Evolutionary conservation across 306 rosid species (phyloP), one percentile per base, ranked within the genome.

Genomic region (Inga oerstediana): DNA sequence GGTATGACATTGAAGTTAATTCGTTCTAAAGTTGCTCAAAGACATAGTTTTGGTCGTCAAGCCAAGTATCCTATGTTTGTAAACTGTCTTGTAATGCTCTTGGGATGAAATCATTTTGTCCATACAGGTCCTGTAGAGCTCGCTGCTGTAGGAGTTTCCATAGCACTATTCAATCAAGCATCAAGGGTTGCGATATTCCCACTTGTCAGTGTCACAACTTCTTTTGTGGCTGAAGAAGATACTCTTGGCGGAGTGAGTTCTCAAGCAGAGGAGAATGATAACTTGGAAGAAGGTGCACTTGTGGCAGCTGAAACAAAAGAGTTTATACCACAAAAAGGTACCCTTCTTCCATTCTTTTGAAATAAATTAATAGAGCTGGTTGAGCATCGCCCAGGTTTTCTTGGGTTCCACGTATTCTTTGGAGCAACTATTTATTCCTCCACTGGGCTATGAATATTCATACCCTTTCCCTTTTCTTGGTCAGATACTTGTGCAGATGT

Each of bases 221-320:
- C 99, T 82, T 95, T 95, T 73, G 98, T 95, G 78, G 98, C 98
- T 3, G 98, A 95, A 89, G 98, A 95, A 91, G 99, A 93, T 79
- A 48, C 91, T 66, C 78, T 89, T 4, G 85, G 84, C 61, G 82
- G 88, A 37, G 87, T 27, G n/a, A 84, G 72, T 32, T 81, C 86
- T 48, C 80, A 77, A 72, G 86, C 27, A 54, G 88, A 77, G 49
- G 91, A 90, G 70, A 68, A 52, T 48, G 85, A 82, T 67, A 20
- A 75, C 85, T 75, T 82, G 81, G 97, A 90, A 86, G 79, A 84
- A 17, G 89, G 87, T 80, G 73, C 86, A 69, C 46, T 82, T 58
- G 45, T 3, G 72, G 83, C 85, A 79, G 83, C 67, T 39, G 99
- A 95, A 79, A 80, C 85, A 30, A 85, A 86, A 85, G 79, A 83